A percentile compares a stretch with the other conserved stretches of the same genome.
These are phyloP conservation scores for Echria macrotheca DNA, from an alignment of 495 filamentous ascomycete species.

Conservation along the genomic window DNA sequence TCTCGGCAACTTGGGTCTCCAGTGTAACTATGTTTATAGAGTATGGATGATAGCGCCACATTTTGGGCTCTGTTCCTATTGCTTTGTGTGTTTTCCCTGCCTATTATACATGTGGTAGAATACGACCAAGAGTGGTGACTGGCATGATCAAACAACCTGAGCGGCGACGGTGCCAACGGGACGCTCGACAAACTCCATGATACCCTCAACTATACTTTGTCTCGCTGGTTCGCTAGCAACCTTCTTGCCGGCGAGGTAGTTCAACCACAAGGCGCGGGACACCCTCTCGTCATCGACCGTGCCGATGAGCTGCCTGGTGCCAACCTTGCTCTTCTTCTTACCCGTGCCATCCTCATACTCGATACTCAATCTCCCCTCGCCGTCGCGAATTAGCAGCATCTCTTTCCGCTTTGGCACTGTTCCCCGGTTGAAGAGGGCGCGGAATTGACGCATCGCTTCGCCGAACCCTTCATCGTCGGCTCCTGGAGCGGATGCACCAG, in stretches of 20 bases:
- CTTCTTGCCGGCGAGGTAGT: conserved; percentile 80
- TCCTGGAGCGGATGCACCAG: conserved; percentile 29
- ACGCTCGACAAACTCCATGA: conserved; percentile 81
- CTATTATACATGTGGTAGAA: too few relatives aligned
- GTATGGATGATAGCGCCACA: too few relatives aligned
- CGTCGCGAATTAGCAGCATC: conserved; percentile 65
- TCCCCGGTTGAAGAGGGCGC: conserved; percentile 67
- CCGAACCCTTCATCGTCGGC: conserved; percentile 69
- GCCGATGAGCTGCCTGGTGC: conserved; percentile 51
- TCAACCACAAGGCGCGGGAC: conserved; percentile 77
- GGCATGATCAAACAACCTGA: conserved; percentile 53
- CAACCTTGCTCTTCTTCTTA: conserved; percentile 31
- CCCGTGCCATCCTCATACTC: conserved; percentile 58
- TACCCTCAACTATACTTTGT: conserved; percentile 76
- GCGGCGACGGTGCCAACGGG: conserved; percentile 81
- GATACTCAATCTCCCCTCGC: conserved; percentile 58
- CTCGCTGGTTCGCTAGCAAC: conserved; percentile 81
- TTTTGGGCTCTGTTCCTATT: too few relatives aligned
- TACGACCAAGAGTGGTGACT: too few relatives aligned
- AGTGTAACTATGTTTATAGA: too few relatives aligned
- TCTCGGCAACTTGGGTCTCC: too few relatives aligned
- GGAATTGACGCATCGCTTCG: conserved; percentile 65
- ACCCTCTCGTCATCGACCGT: conserved; percentile 71
- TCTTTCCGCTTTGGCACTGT: conserved; percentile 70
- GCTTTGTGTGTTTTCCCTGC: too few relatives aligned